Evolutionary conservation across 345 rosid species (phyloP).

Genomic region (Gossypium anomalum): DNA sequence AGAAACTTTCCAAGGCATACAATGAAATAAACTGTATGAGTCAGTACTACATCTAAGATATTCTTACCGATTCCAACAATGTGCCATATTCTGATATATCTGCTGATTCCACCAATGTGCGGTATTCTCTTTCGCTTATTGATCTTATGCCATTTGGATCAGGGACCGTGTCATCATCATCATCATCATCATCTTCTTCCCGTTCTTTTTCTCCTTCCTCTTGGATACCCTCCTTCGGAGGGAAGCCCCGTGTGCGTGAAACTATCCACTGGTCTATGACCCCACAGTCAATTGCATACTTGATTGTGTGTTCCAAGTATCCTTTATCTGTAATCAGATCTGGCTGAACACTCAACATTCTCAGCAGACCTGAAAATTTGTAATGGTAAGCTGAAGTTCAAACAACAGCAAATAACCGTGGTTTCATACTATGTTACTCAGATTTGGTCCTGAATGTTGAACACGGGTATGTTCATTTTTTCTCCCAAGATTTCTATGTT

Average conservation of each 20-base stretch:
- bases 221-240: slow-evolving; percentile 51
- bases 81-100: slow-evolving; percentile 42
- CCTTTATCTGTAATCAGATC: slow-evolving; percentile 59
- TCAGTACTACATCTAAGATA: slow-evolving; percentile 10
- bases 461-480: no score
- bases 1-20: not conserved
- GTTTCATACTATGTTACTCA: not conserved
- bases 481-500: no score
- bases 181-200: slow-evolving; percentile 15
- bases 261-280: slow-evolving; percentile 79
- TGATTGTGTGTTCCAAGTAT: slow-evolving; percentile 53
- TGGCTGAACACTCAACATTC: slow-evolving; percentile 79
- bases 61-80: slow-evolving; percentile 33
- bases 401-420: not conserved
- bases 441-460: no score
- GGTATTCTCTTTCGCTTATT: slow-evolving; percentile 55
- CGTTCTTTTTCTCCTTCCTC: slow-evolving; percentile 32
- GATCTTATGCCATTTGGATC: slow-evolving; percentile 57
- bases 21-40: not conserved
- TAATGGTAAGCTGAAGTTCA: slow-evolving; percentile 6
- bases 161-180: slow-evolving; percentile 36
- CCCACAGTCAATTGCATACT: slow-evolving; percentile 79
- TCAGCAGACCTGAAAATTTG: slow-evolving; percentile 55
- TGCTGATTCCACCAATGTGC: slow-evolving; percentile 35
- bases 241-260: slow-evolving; percentile 60